Evolutionary conservation across 495 filamentous ascomycete species (phyloP).

Genomic region (Lichina pygmaea): DNA sequence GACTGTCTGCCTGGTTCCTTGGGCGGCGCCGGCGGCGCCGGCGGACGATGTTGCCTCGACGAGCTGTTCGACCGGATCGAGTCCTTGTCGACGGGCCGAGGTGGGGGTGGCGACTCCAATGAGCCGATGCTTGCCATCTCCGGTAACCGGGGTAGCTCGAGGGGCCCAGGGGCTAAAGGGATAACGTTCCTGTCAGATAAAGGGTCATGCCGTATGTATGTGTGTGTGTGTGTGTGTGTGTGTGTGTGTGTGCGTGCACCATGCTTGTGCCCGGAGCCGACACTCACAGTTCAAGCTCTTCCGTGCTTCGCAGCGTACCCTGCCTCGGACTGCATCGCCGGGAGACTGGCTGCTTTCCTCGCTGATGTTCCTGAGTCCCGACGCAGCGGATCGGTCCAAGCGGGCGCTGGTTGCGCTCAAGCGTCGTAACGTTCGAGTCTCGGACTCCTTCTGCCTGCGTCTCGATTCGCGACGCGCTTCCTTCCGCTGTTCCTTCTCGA

Average conservation of each 20-base stretch:
- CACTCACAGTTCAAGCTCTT: conserved; percentile 1
- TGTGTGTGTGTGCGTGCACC: too few relatives aligned
- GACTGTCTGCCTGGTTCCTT: conserved; percentile 47
- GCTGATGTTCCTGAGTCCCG: conserved; percentile 36
- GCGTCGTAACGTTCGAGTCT: conserved; percentile 53
- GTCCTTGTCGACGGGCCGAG: conserved; percentile 52
- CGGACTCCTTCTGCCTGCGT: conserved; percentile 57
- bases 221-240: too few relatives aligned
- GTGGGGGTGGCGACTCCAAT: conserved; percentile 21
- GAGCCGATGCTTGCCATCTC: conserved; percentile 22
- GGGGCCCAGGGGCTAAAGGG: background rate
- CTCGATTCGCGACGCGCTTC: conserved; percentile 59
- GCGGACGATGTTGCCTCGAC: conserved; percentile 37
- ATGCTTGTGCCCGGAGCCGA: background rate
- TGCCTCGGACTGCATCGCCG: conserved; percentile 13
- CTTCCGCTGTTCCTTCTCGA: conserved; percentile 91
- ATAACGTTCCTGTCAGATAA: too few relatives aligned
- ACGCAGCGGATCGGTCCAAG: conserved; percentile 49
- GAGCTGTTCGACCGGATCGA: conserved; percentile 44
- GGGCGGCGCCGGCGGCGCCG: conserved; percentile 28
- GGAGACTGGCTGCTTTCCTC: conserved; percentile 30
- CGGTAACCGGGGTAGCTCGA: conserved; percentile 49
- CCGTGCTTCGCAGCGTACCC: conserved; percentile 9
- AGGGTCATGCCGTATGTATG: too few relatives aligned
- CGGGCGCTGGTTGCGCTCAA: conserved; percentile 69